Evolutionary conservation across 441 rosid species (phyloP).

Genomic region (Gossypium davidsonii): DNA sequence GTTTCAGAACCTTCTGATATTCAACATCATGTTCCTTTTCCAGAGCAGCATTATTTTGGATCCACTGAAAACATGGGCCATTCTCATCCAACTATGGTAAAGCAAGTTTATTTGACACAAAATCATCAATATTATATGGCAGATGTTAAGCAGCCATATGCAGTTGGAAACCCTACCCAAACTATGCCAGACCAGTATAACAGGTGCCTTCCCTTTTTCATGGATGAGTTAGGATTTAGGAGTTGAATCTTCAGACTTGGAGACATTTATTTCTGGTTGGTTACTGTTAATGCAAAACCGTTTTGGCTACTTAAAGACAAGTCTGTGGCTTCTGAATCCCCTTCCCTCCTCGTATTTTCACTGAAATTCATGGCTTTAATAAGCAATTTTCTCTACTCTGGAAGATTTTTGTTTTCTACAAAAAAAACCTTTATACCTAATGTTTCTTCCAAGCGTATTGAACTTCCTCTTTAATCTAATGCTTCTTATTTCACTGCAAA

Average conservation of each 20-base stretch:
- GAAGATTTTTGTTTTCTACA: not conserved
- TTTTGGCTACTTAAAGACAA: not conserved
- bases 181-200: slow-evolving; percentile 19
- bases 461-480: not conserved
- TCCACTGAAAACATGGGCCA: slow-evolving; percentile 7
- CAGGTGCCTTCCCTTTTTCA: slow-evolving; percentile 1
- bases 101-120: slow-evolving; percentile 21
- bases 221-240: slow-evolving; percentile 1
- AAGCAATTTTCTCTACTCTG: not conserved
- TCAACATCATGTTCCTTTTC: slow-evolving; percentile 16
- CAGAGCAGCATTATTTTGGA: slow-evolving; percentile 22
- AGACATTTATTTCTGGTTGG: not conserved
- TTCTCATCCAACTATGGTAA: slow-evolving; percentile 23
- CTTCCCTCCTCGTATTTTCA: not conserved
- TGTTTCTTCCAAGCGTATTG: not conserved
- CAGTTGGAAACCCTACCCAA: slow-evolving; percentile 20
- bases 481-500: slow-evolving; percentile 3
- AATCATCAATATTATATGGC: slow-evolving; percentile 21
- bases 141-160: slow-evolving; percentile 24
- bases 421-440: not conserved
- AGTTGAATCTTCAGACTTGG: not conserved
- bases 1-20: slow-evolving; percentile 14
- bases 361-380: slow-evolving; percentile 2
- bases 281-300: not conserved
- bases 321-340: not conserved